Percentiles rank a stretch among this genome's conserved stretches.
These are phyloP conservation scores for Talaromyces sp. DNA, from an alignment of 2,329 filamentous ascomycete species.

Conservation along the genomic window DNA sequence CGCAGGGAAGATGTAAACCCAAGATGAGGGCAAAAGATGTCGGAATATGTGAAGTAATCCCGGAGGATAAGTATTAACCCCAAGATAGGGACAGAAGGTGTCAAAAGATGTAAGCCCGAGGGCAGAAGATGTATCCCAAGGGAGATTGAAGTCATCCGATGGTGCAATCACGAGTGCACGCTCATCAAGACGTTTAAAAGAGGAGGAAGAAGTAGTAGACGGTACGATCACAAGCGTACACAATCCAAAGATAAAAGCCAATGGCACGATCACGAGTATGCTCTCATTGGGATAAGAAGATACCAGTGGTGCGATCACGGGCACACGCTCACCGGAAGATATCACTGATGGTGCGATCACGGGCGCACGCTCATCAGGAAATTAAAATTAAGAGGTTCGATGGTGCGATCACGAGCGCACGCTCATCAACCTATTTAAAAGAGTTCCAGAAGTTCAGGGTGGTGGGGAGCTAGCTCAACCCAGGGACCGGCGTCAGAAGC, in stretches of 20 bases:
- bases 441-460: background rate
- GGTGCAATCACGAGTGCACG: constrained; percentile 5
- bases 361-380: constrained; percentile 1
- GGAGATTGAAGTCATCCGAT: background rate
- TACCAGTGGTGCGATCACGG: constrained; percentile 7
- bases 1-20: background rate
- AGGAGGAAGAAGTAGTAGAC: background rate
- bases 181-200: background rate
- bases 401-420: constrained; percentile 6
- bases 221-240: background rate
- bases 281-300: constrained; percentile 2
- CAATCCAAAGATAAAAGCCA: background rate
- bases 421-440: background rate
- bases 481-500: background rate
- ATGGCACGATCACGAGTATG: constrained; percentile 3
- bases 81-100: too few species aligned
- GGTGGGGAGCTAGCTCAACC: background rate
- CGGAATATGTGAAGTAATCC: too few species aligned
- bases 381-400: background rate
- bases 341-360: constrained; percentile 4
- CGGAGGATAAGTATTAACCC: too few species aligned
- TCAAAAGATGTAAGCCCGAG: too few species aligned
- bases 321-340: constrained; percentile 4
- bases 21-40: too few species aligned
- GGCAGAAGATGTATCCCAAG: too few species aligned